These are phyloP conservation scores for Neocucurbitaria cava DNA, from an alignment of 2,329 filamentous ascomycete genomes.

Conservation along the genomic window DNA sequence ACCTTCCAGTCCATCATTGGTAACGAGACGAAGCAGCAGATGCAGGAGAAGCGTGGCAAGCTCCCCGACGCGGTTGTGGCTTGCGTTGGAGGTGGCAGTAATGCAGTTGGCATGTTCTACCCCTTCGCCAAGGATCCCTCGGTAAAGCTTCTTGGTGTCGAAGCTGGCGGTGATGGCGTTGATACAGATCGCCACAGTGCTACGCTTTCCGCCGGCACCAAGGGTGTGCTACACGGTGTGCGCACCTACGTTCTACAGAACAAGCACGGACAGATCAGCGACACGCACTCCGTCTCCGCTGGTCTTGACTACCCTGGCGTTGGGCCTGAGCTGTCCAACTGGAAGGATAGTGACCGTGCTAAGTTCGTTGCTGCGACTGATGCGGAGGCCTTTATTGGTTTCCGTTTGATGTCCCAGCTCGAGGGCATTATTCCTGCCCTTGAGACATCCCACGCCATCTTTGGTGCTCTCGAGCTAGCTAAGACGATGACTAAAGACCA, in stretches of 20 bases:
- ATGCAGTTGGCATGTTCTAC: constrained; percentile 98
- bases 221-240: constrained; percentile 94
- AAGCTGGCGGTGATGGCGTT: constrained; percentile 92
- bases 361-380: constrained; percentile 92
- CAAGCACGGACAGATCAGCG: constrained; percentile 87
- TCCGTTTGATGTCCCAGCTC: constrained; percentile 81
- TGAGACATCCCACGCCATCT: constrained; percentile 92
- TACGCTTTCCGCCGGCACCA: constrained; percentile 82
- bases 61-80: constrained; percentile 95
- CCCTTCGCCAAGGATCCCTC: constrained; percentile 85
- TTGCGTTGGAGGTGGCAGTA: constrained; percentile 94
- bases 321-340: constrained; percentile 86
- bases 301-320: constrained; percentile 98
- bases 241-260: constrained; percentile 95
- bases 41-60: constrained; percentile 82
- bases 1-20: constrained; percentile 98
- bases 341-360: constrained; percentile 90
- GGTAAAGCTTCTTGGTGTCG: constrained; percentile 90
- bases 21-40: constrained; percentile 90
- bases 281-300: constrained; percentile 96
- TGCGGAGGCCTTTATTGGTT: constrained; percentile 85
- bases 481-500: constrained; percentile 90
- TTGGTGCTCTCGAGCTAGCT: constrained; percentile 84
- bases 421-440: constrained; percentile 98
- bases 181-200: constrained; percentile 87